Conservation (phyloP, 129 eudicot species). For the Pseudognaphalium luteoalbum region DNA sequence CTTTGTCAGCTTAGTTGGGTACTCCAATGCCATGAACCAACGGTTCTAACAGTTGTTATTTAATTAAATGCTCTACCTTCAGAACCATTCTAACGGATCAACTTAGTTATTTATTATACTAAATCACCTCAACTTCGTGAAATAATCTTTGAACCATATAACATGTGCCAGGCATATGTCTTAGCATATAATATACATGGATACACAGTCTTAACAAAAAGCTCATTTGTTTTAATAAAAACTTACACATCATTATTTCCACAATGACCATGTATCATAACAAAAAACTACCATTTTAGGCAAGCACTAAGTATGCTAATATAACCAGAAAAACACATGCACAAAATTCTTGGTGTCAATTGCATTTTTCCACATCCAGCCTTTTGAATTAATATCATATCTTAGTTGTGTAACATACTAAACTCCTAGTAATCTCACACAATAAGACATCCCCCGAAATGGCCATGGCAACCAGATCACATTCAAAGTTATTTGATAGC, state of each 20-base stretch:
- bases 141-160: background rate
- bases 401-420: background rate
- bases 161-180: background rate
- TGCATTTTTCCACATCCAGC: background rate
- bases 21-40: background rate
- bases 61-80: background rate
- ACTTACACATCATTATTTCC: background rate
- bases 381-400: background rate
- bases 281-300: background rate
- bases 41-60: background rate
- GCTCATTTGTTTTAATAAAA: background rate
- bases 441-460: background rate
- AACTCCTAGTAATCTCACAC: background rate
- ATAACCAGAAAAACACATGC: background rate
- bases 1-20: background rate
- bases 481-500: background rate
- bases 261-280: background rate
- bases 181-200: background rate
- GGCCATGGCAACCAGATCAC: background rate
- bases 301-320: background rate
- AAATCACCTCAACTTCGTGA: background rate
- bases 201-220: background rate
- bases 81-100: background rate
- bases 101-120: background rate
- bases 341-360: constrained; percentile 2